Base-by-base conservation (phyloP, 768 basidiomycete genomes). In the Tremella yokohamensis region DNA sequence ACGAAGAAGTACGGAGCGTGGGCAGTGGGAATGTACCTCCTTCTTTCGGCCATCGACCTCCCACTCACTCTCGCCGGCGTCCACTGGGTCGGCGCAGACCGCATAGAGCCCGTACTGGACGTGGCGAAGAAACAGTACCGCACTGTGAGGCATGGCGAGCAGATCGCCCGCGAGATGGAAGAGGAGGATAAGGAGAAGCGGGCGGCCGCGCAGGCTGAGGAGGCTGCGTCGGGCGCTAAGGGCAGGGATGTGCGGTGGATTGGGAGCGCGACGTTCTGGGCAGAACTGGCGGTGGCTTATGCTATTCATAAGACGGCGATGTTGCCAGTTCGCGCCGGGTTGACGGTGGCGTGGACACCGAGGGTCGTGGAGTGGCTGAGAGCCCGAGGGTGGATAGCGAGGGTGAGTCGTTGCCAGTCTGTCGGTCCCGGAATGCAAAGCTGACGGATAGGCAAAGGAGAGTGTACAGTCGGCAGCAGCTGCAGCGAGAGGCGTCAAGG, bases 1-100 rank as follows among this genome's bases (percentile, higher is more conserved):
- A 86, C 92, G 58, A 92, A 88, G 73, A 83, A 87, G 3, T 96
- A 98, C 74, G 94, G 94, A 26, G 91, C 89, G 89, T 94, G 93
- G 73, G 91, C 96, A 18, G 82, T 98, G 25, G 92, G 88, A 29
- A 85, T 98, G 22, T 99, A 99, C 80, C 44, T 86, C 61, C 72
- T 86, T 50, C 73, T 98, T 54, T 83, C 83, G 40, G 79, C 80
- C 7, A 70, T 92, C 72, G 96, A 99, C 76, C 91, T 98, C 73
- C 79, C 83, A 37, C 81, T 96, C 68, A 85, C 88, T 0, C 96
- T 96, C 73, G 82, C 85, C 48, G 85, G 85, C 52, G 84, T 99
- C 71, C 87, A 89, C 65, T 79, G 90, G 42, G 79, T 96, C 34
- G 96, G 96, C 45, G 90, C 91, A 1, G 92, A 97, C 49, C 85